These are phyloP conservation scores for Tylopilus orsonianus DNA, from an alignment of 1,284 basidiomycete genomes.

Conservation along the genomic window DNA sequence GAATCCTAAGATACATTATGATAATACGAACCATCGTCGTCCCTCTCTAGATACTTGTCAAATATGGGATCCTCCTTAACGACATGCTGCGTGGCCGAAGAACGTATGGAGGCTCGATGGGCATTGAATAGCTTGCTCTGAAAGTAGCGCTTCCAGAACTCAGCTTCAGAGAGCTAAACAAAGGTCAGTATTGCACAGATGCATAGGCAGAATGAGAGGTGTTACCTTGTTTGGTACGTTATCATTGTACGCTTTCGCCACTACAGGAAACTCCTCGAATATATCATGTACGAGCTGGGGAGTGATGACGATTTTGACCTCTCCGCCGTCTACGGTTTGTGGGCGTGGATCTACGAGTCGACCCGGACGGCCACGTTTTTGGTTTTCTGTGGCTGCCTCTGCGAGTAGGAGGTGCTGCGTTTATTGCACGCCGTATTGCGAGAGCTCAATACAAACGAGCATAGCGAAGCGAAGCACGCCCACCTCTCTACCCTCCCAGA, in stretches of 20 bases:
- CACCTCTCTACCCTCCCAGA: conserved; percentile 94
- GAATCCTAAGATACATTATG: background rate
- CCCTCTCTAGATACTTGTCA: conserved; percentile 91
- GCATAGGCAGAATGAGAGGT: conserved; percentile 9
- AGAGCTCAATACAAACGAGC: background rate
- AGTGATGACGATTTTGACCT: conserved; percentile 86
- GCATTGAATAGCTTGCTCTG: conserved; percentile 93
- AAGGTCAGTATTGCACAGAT: background rate
- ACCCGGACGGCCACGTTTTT: conserved; percentile 81
- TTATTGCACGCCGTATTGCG: background rate
- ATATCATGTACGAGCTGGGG: conserved; percentile 93
- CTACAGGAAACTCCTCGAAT: conserved; percentile 97
- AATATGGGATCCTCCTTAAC: conserved; percentile 93
- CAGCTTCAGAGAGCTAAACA: conserved; percentile 75
- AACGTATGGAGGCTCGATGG: conserved; percentile 90
- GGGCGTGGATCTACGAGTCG: conserved; percentile 89
- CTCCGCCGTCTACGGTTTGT: conserved; percentile 74
- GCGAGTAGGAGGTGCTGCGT: conserved; percentile 67
- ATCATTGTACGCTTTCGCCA: conserved; percentile 88
- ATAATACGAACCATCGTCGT: conserved; percentile 79
- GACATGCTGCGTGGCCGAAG: conserved; percentile 79
- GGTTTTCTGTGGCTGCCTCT: conserved; percentile 56
- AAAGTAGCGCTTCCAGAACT: conserved; percentile 98
- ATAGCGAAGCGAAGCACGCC: conserved; percentile 4
- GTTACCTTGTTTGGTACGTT: conserved; percentile 84